Evolutionary conservation across 306 rosid genomes (phyloP).

Genomic region (Cicer cuneatum): DNA sequence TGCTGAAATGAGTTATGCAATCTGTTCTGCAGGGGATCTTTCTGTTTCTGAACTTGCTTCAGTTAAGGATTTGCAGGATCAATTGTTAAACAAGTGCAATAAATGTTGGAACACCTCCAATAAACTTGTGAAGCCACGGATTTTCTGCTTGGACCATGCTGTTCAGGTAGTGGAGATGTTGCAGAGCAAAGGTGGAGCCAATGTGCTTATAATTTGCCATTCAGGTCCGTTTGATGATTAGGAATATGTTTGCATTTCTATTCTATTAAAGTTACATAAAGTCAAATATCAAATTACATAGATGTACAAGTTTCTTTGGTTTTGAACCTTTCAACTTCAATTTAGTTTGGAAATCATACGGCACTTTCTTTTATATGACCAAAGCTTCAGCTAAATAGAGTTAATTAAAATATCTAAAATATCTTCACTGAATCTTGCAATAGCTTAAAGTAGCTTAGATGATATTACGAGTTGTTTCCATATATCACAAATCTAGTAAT

Average conservation of each 20-base stretch:
- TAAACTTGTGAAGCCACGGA: slow-evolving; percentile 81
- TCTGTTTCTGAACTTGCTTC: slow-evolving; percentile 54
- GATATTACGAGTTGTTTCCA: slow-evolving; percentile 9
- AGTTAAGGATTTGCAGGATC: slow-evolving; percentile 50
- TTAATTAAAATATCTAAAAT: neutral
- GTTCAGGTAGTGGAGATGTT: slow-evolving; percentile 78
- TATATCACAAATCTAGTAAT: slow-evolving; percentile 4
- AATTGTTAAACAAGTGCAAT: slow-evolving; percentile 49
- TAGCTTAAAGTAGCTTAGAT: slow-evolving; percentile 15
- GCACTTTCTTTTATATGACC: slow-evolving; percentile 37
- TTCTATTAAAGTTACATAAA: slow-evolving; percentile 24
- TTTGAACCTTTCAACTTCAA: slow-evolving; percentile 33
- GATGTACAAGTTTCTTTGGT: slow-evolving; percentile 23
- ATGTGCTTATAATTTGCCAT: slow-evolving; percentile 89
- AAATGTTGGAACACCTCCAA: slow-evolving; percentile 60
- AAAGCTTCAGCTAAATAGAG: slow-evolving; percentile 33
- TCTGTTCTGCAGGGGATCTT: slow-evolving; percentile 63
- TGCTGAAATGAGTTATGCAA: slow-evolving; percentile 39
- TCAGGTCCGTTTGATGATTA: slow-evolving; percentile 67
- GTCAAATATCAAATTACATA: slow-evolving; percentile 29
- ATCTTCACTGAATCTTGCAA: neutral
- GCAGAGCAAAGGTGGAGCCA: slow-evolving; percentile 87
- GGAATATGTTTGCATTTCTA: slow-evolving; percentile 8
- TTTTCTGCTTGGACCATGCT: slow-evolving; percentile 95
- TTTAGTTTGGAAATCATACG: slow-evolving; percentile 23